Base-by-base conservation (phyloP, 1,139 yeast genomes). In the Pichia terricola region DNA sequence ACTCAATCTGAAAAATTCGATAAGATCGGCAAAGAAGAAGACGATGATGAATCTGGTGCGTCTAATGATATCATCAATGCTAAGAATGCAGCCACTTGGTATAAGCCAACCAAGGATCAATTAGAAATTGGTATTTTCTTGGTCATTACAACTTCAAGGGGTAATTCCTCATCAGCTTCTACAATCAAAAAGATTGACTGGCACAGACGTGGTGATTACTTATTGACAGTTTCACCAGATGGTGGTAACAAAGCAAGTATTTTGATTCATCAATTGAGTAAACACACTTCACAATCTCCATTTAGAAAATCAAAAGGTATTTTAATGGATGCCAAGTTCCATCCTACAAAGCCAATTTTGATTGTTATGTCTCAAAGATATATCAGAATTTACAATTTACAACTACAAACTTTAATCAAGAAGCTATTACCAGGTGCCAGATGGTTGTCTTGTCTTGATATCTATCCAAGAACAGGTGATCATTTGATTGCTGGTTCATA, bases 171-270 rank as follows among this genome's bases (percentile, higher is more conserved):
- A 53, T 73, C 81, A 50, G 72, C 73, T 50, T 81, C 80, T 59
- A 72, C 86, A 1, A 76, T 91, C 53, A 88, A 87, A 67, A 83
- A 81, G 59, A 57, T 91, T 22, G 77, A 95, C 53, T 91, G 99
- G 99, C 99, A 91, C 64, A 76, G 96, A 63, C 83, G 85, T 59
- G 99, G 98, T 59, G 98, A 91, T 67, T 91, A 91, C 62, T 86
- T 94, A 56, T 95, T 91, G 51, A 81, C 95, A 3, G 95, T 87
- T 26, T 80, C 95, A 10, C 97, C 97, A 40, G 91, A 85, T 47
- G 83, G 87, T 45, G 87, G 86, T 49, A 81, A 87, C 60, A 55
- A 52, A 32, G 77, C 94, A 5, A 82, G 97, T 4, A 96, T 91
- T 38, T 72, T 94, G 48, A 87, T 91, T 53, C 99, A 91, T 66